Evolutionary conservation across 176 grass and related monocot species (phyloP).

Genomic region (Bolboschoenus planiculmis): DNA sequence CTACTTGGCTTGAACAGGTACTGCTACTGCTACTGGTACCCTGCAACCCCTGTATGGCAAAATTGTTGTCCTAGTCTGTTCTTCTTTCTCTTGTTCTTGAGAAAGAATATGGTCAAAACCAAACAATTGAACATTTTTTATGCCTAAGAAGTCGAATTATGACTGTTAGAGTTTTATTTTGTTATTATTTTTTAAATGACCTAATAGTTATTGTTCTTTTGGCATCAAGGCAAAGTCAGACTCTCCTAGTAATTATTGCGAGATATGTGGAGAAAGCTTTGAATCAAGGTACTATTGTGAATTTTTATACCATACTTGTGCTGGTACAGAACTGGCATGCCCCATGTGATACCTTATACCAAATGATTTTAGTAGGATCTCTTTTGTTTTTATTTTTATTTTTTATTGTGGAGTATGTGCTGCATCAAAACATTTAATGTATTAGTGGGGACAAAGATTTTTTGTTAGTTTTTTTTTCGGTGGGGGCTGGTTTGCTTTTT

Average conservation of each 20-base stretch:
- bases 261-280: slow-evolving; percentile 65
- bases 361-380: neutral
- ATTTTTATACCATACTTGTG: neutral
- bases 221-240: slow-evolving; percentile 42
- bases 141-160: neutral
- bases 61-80: neutral
- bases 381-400: neutral
- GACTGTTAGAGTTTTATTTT: neutral
- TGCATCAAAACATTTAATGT: neutral
- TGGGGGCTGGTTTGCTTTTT: neutral
- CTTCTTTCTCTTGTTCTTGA: neutral
- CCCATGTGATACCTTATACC: neutral
- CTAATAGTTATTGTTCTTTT: neutral
- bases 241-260: slow-evolving; percentile 58
- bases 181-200: neutral
- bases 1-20: neutral
- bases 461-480: neutral
- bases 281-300: slow-evolving; percentile 60
- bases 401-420: neutral
- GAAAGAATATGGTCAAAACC: slow-evolving; percentile 10
- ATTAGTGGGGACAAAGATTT: neutral
- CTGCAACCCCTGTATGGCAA: neutral
- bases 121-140: slow-evolving; percentile 6
- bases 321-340: neutral
- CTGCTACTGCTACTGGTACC: neutral